Evolutionary conservation across 139 green algal genomes (phyloP), one percentile per base, ranked within the genome.

Genomic region (Mychonastes homosphaera): DNA sequence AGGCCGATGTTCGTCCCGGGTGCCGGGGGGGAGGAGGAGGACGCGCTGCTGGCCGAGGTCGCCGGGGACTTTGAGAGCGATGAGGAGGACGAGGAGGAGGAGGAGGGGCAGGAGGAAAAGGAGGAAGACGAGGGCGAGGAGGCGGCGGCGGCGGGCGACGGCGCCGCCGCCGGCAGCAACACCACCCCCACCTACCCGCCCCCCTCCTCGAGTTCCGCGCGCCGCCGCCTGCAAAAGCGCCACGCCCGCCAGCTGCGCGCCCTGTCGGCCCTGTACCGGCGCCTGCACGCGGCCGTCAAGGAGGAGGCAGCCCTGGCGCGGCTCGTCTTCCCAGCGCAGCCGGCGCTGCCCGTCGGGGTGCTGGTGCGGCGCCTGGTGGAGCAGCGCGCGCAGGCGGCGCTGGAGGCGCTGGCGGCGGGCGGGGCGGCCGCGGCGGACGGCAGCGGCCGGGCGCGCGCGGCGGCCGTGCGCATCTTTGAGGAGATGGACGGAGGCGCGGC

Each of bases 281-380:
- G 54, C 32, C 23, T 87, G 26, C 48, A 72, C 27, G 34, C 35
- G 7, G 45, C 65, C 0, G 62, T 82, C 18, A 69, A 63, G 38
- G 58, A 84, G 23, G 78, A 87, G 45, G 73, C 73, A 12, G 46
- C 73, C 9, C 58, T 77, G 34, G 70, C 81, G 36, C 67, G 76
- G 51, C n/a, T 10, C 10, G 38, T 62, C 12, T 62, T 62, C 55
- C 28, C 55, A 13, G 24, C 10, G 8, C 24, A 12, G 67, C 70
- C 21, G 24, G 28, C 16, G 45, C 43, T 52, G 23, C 71, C 74
- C 27, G 47, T 85, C 35, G 53, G 60, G 5, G 33, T 64, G 30
- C 67, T 81, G 18, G 32, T 83, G 16, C 62, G 71, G 54, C 67
- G 78, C 12, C 50, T 87, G 26, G 77, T 84, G 64, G 80, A 85